Evolutionary conservation across 2,329 filamentous ascomycete genomes (phyloP).

Genomic region (Zymoseptoria crescenta): DNA sequence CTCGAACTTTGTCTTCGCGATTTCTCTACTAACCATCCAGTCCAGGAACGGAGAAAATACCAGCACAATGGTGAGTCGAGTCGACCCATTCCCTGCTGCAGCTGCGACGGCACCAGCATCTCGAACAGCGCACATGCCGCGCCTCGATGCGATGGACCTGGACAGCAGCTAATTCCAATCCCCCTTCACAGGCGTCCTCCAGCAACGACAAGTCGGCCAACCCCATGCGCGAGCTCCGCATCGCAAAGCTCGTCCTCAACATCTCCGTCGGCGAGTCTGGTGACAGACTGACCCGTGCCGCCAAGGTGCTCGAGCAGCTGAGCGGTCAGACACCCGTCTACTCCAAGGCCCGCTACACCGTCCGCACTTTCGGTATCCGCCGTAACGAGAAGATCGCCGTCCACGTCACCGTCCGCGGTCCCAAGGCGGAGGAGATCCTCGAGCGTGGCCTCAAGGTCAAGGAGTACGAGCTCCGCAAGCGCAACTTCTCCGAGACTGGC

Average conservation of each 20-base stretch:
- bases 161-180: conserved; percentile 6
- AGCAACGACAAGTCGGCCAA: conserved; percentile 69
- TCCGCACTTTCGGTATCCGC: conserved; percentile 99
- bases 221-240: conserved; percentile 99
- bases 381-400: conserved; percentile 99
- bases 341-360: conserved; percentile 99
- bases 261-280: conserved; percentile 99
- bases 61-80: conserved; percentile 43
- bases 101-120: not conserved
- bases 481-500: conserved; percentile 99
- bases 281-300: conserved; percentile 99
- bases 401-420: conserved; percentile 98
- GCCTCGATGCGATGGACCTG: conserved; percentile 5
- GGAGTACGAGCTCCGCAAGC: conserved; percentile 99
- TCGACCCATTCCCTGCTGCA: not conserved
- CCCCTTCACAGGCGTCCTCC: not conserved
- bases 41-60: conserved; percentile 28
- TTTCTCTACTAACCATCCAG: conserved; percentile 5
- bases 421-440: conserved; percentile 99
- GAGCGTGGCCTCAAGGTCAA: conserved; percentile 99
- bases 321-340: conserved; percentile 99
- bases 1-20: conserved; percentile 7
- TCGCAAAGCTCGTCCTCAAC: conserved; percentile 99
- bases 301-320: conserved; percentile 99
- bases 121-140: not conserved